Base-by-base conservation (phyloP, 2,329 filamentous ascomycete genomes). In the Fusarium tupiense region DNA sequence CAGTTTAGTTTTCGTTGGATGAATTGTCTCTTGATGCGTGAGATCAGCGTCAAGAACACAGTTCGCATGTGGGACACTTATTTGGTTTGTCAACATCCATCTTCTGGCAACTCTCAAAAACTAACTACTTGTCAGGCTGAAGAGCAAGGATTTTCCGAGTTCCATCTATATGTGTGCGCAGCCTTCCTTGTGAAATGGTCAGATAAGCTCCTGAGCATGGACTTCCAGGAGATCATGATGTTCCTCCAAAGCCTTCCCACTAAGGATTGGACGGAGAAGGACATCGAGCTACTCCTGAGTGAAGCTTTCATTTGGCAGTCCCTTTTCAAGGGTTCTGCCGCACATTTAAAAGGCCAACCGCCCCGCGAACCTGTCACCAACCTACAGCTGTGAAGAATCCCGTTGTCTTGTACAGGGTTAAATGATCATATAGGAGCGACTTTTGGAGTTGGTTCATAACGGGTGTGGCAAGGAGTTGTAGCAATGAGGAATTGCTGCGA, bases 1-100 rank as follows among this genome's bases (percentile, higher is more conserved):
- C 96, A 99, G 81, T 99, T 99, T 84, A 98, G 95, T 83, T 99
- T 99, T 82, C 90, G 96, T 64, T 99, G 96, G 96, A 99, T 99
- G 96, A 99, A 99, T 80, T 99, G 96, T 82, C 89, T 99, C 60
- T 87, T 99, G 74, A 99, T 99, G 96, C 90, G 96, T 73, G 96
- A 99, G 84, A 93, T 99, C 74, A 98, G 93, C 81, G 96, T 99
- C 65, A 94, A 92, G 82, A 98, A 98, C 81, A 98, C 95, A 2
- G 97, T 99, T 73, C 89, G 96, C 77, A 99, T 99, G 96, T 99
- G 96, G 96, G 96, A 99, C 83, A 99, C 96, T 33, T 99, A 99
- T 85, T 90, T 99, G 85, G 96, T 98, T 86, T 81, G 91, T 84
- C 73, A 33, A 16, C 19, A n/a, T 19, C 22, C 8, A 14, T 38